Conservation (phyloP, 225 moss, liverwort and hornwort genomes). For the Pseudisothecium myosuroides region DNA sequence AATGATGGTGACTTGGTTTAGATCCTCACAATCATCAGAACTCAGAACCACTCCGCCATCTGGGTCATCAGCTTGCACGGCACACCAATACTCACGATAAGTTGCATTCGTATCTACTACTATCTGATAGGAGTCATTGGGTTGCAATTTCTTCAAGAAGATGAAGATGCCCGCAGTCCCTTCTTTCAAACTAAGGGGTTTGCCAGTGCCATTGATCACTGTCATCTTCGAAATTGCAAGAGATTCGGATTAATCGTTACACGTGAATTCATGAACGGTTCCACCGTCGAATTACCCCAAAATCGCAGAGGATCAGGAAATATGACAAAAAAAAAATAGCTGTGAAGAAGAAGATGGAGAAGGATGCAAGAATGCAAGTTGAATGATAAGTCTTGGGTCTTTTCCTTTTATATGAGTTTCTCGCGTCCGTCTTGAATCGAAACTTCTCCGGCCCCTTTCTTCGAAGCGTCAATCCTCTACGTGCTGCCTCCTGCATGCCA, state of each 20-base stretch:
- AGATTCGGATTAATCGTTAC: neutral
- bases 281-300: too few species aligned
- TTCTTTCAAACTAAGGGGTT: neutral
- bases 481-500: too few species aligned
- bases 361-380: too few species aligned
- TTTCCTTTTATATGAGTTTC: too few species aligned
- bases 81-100: neutral
- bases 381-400: too few species aligned
- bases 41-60: neutral
- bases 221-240: neutral
- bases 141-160: neutral
- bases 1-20: neutral
- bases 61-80: neutral
- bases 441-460: too few species aligned
- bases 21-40: neutral
- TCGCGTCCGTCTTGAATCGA: too few species aligned
- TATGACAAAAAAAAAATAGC: too few species aligned
- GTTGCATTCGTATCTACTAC: neutral
- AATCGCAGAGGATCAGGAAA: too few species aligned
- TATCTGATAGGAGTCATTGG: neutral
- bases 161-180: neutral
- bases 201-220: neutral
- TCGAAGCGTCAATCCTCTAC: too few species aligned
- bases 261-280: too few species aligned
- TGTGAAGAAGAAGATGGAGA: too few species aligned